A percentile compares a stretch with the other conserved stretches of the same genome.
Evolutionary conservation across 139 green algal genomes (phyloP).

Genomic region (Chlorella sp.): DNA sequence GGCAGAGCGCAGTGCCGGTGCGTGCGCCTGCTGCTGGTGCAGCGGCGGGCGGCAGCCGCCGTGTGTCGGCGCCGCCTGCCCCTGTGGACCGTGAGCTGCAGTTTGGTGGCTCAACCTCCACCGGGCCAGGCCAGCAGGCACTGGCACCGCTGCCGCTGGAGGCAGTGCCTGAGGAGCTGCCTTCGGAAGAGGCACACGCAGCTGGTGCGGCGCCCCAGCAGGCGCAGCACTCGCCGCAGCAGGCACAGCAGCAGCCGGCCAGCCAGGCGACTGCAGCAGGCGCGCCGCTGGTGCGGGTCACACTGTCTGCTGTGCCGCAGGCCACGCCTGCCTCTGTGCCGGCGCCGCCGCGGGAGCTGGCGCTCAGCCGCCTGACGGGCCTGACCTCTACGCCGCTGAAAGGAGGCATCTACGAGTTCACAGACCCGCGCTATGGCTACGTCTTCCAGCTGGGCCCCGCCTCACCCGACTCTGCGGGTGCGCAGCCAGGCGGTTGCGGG

Average conservation of each 20-base stretch:
- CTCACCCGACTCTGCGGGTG: constrained; percentile 19
- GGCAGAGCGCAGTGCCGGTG: background rate
- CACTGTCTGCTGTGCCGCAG: no score
- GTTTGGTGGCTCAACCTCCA: background rate
- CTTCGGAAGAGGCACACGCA: background rate
- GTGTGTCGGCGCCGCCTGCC: background rate
- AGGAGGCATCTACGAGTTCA: constrained; percentile 44
- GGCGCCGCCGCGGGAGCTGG: constrained; percentile 24
- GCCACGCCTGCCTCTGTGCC: constrained; percentile 9
- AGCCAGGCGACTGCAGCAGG: background rate
- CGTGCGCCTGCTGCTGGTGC: background rate
- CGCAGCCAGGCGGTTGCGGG: background rate
- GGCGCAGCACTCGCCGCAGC: background rate
- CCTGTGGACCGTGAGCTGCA: constrained; percentile 14
- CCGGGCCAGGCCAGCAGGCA: background rate
- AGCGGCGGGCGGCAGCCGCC: background rate
- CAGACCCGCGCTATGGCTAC: constrained; percentile 28
- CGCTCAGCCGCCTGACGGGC: constrained; percentile 45
- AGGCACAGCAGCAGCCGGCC: background rate
- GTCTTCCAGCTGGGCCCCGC: constrained; percentile 46
- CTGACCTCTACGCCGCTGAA: constrained; percentile 33
- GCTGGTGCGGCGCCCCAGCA: background rate
- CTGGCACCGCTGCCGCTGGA: background rate
- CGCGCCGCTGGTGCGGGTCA: background rate
- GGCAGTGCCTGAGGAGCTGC: constrained; percentile 10